Percentiles rank a stretch among this genome's conserved stretches.
phyloP scores from a whole-genome alignment of 257 asterid species.

The Capsicum chinense region DNA sequence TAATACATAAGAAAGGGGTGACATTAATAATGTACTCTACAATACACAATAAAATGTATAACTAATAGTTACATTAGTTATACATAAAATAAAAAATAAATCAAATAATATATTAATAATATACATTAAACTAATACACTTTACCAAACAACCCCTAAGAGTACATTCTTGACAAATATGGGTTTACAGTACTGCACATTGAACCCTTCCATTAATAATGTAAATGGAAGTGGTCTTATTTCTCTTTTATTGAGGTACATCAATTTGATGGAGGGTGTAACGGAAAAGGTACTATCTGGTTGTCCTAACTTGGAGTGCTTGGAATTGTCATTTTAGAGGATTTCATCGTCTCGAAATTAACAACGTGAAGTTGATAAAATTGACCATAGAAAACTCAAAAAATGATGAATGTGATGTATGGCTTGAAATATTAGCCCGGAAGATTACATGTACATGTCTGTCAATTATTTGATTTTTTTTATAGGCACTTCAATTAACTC shows the following conservation, averaged over 20 bases:
- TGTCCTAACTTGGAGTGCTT: not conserved
- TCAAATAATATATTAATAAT: too few relatives aligned
- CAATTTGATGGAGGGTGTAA: not conserved
- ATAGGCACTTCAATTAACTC: too few relatives aligned
- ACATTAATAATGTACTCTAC: too few relatives aligned
- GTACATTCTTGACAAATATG: not conserved
- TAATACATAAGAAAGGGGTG: too few relatives aligned
- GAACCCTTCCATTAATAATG: not conserved
- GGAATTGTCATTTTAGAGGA: not conserved
- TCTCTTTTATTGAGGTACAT: not conserved
- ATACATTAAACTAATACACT: too few relatives aligned
- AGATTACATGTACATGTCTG: too few relatives aligned
- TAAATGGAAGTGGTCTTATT: not conserved
- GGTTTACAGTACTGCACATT: not conserved
- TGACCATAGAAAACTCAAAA: not conserved
- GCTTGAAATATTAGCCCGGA: not conserved
- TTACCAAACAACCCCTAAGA: not conserved
- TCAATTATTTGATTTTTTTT: too few relatives aligned
- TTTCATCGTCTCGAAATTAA: not conserved
- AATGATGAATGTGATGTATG: not conserved
- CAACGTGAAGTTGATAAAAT: not conserved
- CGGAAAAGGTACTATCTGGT: not conserved
- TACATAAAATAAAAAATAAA: too few relatives aligned
- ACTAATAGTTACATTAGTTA: too few relatives aligned
- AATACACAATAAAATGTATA: too few relatives aligned